Evolutionary conservation across 2,329 filamentous ascomycete genomes (phyloP).

Genomic region (Claviceps capensis): DNA sequence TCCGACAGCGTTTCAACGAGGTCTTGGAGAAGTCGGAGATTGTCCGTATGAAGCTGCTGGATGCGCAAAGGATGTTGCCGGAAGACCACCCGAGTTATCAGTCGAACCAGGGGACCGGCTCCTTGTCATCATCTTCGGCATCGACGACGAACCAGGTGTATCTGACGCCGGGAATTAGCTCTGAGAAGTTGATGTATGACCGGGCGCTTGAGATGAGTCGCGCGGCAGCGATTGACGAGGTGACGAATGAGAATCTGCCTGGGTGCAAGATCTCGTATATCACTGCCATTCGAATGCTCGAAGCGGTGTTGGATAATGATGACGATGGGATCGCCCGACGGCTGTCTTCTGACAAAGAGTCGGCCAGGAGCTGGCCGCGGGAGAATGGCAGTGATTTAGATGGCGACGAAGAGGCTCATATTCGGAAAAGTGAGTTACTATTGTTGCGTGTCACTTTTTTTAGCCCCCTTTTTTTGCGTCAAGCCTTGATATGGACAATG

Average conservation of each 20-base stretch:
- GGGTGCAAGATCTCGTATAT: constrained; percentile 89
- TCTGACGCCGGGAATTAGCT: constrained; percentile 77
- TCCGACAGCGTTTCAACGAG: constrained; percentile 87
- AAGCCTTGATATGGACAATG: too few relatives aligned
- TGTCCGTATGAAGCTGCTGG: constrained; percentile 74
- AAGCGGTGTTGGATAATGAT: constrained; percentile 82
- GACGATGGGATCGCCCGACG: constrained; percentile 34
- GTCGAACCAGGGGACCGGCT: constrained; percentile 54
- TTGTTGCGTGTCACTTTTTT: background rate
- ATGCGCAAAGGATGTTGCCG: constrained; percentile 74
- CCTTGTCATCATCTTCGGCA: constrained; percentile 41
- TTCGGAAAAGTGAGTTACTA: constrained; percentile 51
- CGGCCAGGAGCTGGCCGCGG: constrained; percentile 23
- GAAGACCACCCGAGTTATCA: constrained; percentile 78
- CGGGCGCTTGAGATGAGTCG: constrained; percentile 94
- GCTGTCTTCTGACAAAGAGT: constrained; percentile 25
- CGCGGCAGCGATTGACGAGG: constrained; percentile 85
- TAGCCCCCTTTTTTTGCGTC: background rate
- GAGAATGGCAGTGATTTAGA: constrained; percentile 36
- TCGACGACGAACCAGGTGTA: constrained; percentile 65
- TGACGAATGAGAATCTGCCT: constrained; percentile 74
- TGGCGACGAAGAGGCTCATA: constrained; percentile 57
- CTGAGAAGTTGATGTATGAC: constrained; percentile 97
- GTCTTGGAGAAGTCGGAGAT: constrained; percentile 92
- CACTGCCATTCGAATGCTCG: constrained; percentile 86